Conservation (phyloP, 441 rosid species). For the Aquilaria agallochum region DNA sequence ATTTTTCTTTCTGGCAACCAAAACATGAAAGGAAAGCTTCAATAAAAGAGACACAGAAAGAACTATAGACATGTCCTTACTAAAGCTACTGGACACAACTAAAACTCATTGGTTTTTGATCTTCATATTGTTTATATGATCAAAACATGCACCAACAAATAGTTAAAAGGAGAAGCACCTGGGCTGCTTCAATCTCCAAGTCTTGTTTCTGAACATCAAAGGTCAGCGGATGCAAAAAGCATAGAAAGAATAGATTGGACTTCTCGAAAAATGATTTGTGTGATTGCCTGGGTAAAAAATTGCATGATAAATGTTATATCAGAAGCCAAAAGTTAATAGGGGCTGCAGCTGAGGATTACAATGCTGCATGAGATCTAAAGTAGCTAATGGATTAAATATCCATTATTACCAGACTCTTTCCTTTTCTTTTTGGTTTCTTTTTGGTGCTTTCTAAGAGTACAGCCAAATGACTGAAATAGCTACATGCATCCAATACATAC, state of each 20-base stretch:
- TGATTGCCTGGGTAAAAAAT: conserved; percentile 45
- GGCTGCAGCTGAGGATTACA: background rate
- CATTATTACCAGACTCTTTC: no score
- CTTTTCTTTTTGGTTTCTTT: no score
- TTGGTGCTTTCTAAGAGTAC: no score
- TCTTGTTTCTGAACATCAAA: conserved; percentile 72
- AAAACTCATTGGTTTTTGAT: background rate
- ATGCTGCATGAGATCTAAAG: background rate
- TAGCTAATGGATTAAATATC: background rate
- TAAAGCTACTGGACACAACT: background rate
- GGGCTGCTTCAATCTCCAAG: conserved; percentile 73
- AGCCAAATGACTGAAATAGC: no score
- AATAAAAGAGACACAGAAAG: background rate
- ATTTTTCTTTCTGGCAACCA: no score
- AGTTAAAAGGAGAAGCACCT: conserved; percentile 40
- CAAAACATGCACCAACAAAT: background rate
- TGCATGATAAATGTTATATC: background rate
- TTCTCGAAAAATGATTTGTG: conserved; percentile 68
- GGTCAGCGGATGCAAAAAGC: conserved; percentile 66
- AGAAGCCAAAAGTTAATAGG: conserved; percentile 1
- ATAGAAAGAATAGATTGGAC: conserved; percentile 76
- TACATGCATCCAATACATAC: no score
- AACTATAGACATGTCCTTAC: no score
- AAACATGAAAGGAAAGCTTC: no score
- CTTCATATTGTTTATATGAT: background rate